Evolutionary conservation across 2,329 filamentous ascomycete species (phyloP).

Genomic region (Hypoxylon sp.): DNA sequence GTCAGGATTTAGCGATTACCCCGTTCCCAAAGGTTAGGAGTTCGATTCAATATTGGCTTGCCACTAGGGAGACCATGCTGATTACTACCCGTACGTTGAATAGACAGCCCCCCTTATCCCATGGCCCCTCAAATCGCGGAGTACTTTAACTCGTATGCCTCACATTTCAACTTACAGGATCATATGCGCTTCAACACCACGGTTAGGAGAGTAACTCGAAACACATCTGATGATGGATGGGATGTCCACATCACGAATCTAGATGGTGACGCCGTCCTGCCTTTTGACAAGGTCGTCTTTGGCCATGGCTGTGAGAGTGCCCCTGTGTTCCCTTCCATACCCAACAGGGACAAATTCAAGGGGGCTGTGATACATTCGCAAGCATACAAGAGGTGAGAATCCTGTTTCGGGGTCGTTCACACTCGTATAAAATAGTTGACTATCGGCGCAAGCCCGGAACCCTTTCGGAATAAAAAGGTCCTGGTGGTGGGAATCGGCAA

Average conservation of each 20-base stretch:
- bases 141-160: slow-evolving; percentile 44
- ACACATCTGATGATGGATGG: slow-evolving; percentile 36
- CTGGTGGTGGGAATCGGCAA: slow-evolving; percentile 47
- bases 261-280: slow-evolving; percentile 28
- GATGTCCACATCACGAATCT: slow-evolving; percentile 40
- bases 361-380: slow-evolving; percentile 47
- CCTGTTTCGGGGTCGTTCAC: background rate
- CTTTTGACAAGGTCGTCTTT: slow-evolving; percentile 46
- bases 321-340: slow-evolving; percentile 39
- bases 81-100: background rate
- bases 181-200: slow-evolving; percentile 41
- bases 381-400: slow-evolving; percentile 40
- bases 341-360: slow-evolving; percentile 41
- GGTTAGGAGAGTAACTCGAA: slow-evolving; percentile 41
- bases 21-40: slow-evolving; percentile 40
- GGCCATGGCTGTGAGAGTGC: slow-evolving; percentile 38
- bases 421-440: slow-evolving; percentile 1
- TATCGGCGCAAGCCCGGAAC: slow-evolving; percentile 26
- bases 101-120: slow-evolving; percentile 40
- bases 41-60: too few relatives aligned
- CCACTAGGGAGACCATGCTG: background rate
- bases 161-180: slow-evolving; percentile 40
- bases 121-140: slow-evolving; percentile 31
- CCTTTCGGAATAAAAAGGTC: slow-evolving; percentile 39
- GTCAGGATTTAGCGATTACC: slow-evolving; percentile 47